phyloP scores from a whole-genome alignment of 139 green algal genomes.

The Bryopsis sp. region DNA sequence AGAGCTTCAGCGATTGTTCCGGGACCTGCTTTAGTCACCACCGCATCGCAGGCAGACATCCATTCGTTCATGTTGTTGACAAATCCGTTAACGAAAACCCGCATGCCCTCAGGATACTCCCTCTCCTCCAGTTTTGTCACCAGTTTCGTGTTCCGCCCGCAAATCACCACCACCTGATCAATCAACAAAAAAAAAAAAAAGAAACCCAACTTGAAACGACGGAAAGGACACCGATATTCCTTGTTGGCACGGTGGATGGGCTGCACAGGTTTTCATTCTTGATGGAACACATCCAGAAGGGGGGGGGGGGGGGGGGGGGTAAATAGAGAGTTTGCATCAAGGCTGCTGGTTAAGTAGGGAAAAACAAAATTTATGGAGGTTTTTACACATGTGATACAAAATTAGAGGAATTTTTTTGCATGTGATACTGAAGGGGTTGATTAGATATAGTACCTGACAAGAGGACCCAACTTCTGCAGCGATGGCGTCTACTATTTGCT shows the following conservation, averaged over 20 bases:
- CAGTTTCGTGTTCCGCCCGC: slow-evolving; percentile 83
- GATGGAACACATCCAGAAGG: too few relatives aligned
- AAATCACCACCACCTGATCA: slow-evolving; percentile 89
- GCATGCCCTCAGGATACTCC: slow-evolving; percentile 34
- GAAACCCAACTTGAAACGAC: too few relatives aligned
- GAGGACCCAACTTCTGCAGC: slow-evolving; percentile 34
- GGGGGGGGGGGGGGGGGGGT: too few relatives aligned
- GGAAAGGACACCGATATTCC: too few relatives aligned
- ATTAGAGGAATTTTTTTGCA: background rate
- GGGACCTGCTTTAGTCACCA: slow-evolving; percentile 86
- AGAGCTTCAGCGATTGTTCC: slow-evolving; percentile 96
- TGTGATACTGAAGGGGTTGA: background rate
- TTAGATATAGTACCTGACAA: slow-evolving; percentile 30
- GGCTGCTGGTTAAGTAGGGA: background rate
- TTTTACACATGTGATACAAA: background rate
- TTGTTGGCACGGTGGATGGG: too few relatives aligned
- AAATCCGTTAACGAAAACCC: slow-evolving; percentile 62
- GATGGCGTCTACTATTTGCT: slow-evolving; percentile 75
- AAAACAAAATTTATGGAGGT: background rate
- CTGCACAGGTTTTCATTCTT: too few relatives aligned
- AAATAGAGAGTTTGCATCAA: background rate
- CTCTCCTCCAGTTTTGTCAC: slow-evolving; percentile 41
- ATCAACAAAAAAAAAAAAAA: background rate
- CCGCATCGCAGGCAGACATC: slow-evolving; percentile 79
- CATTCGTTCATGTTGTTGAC: slow-evolving; percentile 90